Evolutionary conservation across 1,284 basidiomycete genomes (phyloP).

Genomic region (Limonomyces culmigenus): DNA sequence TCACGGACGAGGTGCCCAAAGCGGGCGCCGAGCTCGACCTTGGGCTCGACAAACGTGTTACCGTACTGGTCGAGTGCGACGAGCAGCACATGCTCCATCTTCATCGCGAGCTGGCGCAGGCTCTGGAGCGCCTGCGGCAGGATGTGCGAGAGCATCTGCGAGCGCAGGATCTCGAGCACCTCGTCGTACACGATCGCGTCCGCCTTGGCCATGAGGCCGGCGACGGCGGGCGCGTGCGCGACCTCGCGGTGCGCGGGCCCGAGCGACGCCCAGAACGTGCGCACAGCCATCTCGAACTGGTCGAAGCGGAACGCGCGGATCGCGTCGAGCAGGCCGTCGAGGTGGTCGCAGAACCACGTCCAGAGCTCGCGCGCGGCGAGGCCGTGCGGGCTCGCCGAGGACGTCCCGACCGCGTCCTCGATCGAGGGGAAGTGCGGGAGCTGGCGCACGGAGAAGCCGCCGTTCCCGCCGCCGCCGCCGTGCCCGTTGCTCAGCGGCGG

Average conservation of each 20-base stretch:
- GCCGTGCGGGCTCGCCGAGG: constrained; percentile 53
- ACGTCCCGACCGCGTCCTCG: constrained; percentile 64
- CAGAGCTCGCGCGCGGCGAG: constrained; percentile 70
- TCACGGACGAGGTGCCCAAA: constrained; percentile 76
- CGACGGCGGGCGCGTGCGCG: constrained; percentile 73
- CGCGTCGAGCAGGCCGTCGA: constrained; percentile 62
- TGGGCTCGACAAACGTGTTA: constrained; percentile 80
- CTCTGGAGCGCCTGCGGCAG: constrained; percentile 46
- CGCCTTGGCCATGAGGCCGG: constrained; percentile 74
- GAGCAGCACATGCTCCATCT: constrained; percentile 79
- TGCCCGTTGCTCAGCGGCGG: too few relatives aligned
- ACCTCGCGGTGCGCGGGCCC: constrained; percentile 64
- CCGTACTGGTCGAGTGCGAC: constrained; percentile 68
- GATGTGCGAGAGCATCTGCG: constrained; percentile 69
- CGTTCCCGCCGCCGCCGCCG: too few relatives aligned
- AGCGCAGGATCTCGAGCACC: constrained; percentile 70
- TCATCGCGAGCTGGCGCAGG: constrained; percentile 68
- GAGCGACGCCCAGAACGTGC: constrained; percentile 67
- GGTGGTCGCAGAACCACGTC: constrained; percentile 75
- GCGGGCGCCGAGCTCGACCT: constrained; percentile 74
- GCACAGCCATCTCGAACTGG: constrained; percentile 72
- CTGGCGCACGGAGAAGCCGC: constrained; percentile 54
- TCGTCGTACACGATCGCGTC: constrained; percentile 82
- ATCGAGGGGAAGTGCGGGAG: constrained; percentile 69
- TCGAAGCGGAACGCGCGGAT: constrained; percentile 66